Percentiles rank a stretch among this genome's conserved stretches.
Evolutionary conservation across 345 rosid species (phyloP).

Genomic region (rapeseed (Brassica napus)): Da-Ae NC_063445.1:45498501-45499000

Average conservation of each 20-base stretch:
- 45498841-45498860: slow-evolving; percentile 97
- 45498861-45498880: slow-evolving; percentile 94
- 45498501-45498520: slow-evolving; percentile 87
- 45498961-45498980: slow-evolving; percentile 52
- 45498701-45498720: slow-evolving; percentile 99
- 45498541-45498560: slow-evolving; percentile 65
- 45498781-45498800: slow-evolving; percentile 10
- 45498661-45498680: slow-evolving; percentile 92
- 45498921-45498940: slow-evolving; percentile 97
- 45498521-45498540: slow-evolving; percentile 83
- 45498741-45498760: slow-evolving; percentile 2
- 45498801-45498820: slow-evolving; percentile 55
- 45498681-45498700: slow-evolving; percentile 96
- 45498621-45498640: slow-evolving; percentile 74
- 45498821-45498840: slow-evolving; percentile 99
- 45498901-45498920: slow-evolving; percentile 89
- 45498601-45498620: slow-evolving; percentile 89
- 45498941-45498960: slow-evolving; percentile 93
- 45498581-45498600: slow-evolving; percentile 97
- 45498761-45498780: not conserved
- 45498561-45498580: slow-evolving; percentile 96
- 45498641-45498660: slow-evolving; percentile 98
- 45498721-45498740: slow-evolving; percentile 29
- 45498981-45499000: slow-evolving; percentile 56
- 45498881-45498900: slow-evolving; percentile 88